Conservation (phyloP, 768 basidiomycete genomes). For the Leccinum truebloodii region DNA sequence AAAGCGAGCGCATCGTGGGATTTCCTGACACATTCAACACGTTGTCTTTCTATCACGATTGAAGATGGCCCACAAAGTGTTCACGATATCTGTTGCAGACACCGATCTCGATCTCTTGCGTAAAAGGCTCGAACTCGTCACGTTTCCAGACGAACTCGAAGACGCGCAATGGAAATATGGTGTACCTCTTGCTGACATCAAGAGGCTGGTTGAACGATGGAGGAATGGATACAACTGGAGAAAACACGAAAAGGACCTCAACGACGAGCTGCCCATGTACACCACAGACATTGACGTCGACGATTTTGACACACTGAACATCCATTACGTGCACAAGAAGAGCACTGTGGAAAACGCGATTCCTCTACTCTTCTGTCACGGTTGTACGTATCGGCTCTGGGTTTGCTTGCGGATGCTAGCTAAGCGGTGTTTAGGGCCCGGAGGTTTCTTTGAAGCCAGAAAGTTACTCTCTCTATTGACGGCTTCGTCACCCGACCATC, state of each 20-base stretch:
- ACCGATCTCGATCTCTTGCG: conserved; percentile 40
- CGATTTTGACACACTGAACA: conserved; percentile 46
- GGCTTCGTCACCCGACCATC: conserved; percentile 40
- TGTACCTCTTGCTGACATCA: conserved; percentile 47
- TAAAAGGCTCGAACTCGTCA: conserved; percentile 47
- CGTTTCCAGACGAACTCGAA: conserved; percentile 60
- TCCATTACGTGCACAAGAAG: conserved; percentile 61
- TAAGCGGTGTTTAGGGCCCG: conserved; percentile 59
- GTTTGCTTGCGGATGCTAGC: not conserved
- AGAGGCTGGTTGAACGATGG: conserved; percentile 52
- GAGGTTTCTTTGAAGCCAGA: conserved; percentile 46
- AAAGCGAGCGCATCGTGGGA: not conserved
- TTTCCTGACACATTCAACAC: not conserved
- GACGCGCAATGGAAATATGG: conserved; percentile 54
- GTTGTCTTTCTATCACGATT: not conserved
- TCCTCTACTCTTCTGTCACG: conserved; percentile 62
- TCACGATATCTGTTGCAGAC: conserved; percentile 50
- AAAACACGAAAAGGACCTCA: conserved; percentile 49
- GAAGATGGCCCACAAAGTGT: conserved; percentile 40
- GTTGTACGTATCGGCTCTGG: conserved; percentile 40
- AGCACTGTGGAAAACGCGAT: conserved; percentile 48
- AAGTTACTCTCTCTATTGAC: conserved; percentile 59
- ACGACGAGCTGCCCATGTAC: conserved; percentile 55
- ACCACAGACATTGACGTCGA: conserved; percentile 51
- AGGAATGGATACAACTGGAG: conserved; percentile 57